Percentiles rank a stretch among this genome's conserved stretches.
Evolutionary conservation across 2,329 filamentous ascomycete genomes (phyloP).

Genomic region (Claviceps maximensis): DNA sequence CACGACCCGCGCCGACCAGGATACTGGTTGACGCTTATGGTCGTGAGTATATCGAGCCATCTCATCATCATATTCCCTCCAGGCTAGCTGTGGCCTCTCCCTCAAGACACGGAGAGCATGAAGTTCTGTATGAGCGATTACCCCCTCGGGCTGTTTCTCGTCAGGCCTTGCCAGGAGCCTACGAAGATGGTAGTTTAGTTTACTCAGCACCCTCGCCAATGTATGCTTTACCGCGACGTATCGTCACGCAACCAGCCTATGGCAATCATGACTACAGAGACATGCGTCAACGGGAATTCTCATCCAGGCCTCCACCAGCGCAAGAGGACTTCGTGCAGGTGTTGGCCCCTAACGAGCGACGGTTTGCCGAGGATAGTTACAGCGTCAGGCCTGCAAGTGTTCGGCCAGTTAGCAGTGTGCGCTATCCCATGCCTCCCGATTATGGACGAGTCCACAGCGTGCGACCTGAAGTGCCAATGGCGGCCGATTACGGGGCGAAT

Average conservation of each 20-base stretch:
- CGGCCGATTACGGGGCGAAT: constrained; percentile 15
- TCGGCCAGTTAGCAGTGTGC: constrained; percentile 34
- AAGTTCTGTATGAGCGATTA: constrained; percentile 53
- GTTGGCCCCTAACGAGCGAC: constrained; percentile 27
- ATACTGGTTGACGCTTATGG: constrained; percentile 76
- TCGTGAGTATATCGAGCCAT: constrained; percentile 57
- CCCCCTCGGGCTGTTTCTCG: constrained; percentile 38
- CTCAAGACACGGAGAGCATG: constrained; percentile 31
- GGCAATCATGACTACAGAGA: constrained; percentile 36
- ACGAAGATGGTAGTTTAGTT: constrained; percentile 35
- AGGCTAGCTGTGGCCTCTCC: constrained; percentile 42
- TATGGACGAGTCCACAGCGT: constrained; percentile 33
- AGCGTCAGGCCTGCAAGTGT: constrained; percentile 43
- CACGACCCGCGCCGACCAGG: constrained; percentile 42
- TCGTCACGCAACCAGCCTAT: constrained; percentile 51
- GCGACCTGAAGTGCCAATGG: constrained; percentile 21
- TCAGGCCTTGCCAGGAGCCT: constrained; percentile 31
- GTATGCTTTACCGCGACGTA: constrained; percentile 36
- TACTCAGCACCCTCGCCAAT: constrained; percentile 40
- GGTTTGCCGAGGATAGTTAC: constrained; percentile 34
- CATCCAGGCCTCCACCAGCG: constrained; percentile 32
- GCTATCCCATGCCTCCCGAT: constrained; percentile 27
- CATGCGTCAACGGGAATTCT: constrained; percentile 46
- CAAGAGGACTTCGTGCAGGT: constrained; percentile 34
- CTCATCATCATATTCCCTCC: constrained; percentile 22